Base-by-base conservation (phyloP, 805 yeast genomes). In the Spathaspora gorwiae region DNA sequence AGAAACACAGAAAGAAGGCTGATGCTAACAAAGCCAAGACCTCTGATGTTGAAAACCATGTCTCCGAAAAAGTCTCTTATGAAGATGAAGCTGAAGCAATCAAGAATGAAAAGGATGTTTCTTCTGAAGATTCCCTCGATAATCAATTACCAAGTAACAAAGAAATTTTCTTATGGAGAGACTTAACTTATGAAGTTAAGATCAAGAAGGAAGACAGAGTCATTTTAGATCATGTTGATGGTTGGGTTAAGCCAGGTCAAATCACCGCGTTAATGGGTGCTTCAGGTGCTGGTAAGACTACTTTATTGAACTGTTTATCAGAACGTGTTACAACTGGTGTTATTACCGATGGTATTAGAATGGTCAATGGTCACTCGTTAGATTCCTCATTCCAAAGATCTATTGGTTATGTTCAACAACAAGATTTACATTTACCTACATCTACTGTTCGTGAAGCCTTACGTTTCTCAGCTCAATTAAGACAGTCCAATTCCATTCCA, bases 201-300 rank as follows among this genome's bases (percentile, higher is more conserved):
- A 62, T 66, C 36, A 67, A 68, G 45, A 49, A 60, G n/a, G 72
- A 64, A 47, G 65, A 66, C 13, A 56, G 72, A 48, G 57, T 59
- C 15, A 60, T 77, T 48, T 63, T 80, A 56, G 56, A 68, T 49
- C 62, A 59, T 37, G 65, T 68, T 33, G 70, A 64, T 55, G 92
- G 92, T 41, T 85, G 81, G 72, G 88, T 84, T 45, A 81, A 81
- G 57, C 92, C 92, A 19, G 92, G 92, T 56, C 84, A 86, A 47
- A 71, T 85, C 64, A 84, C 90, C 37, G 92, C 92, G 5, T 71
- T 85, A 47, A 84, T 85, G 90, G 94, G 94, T 57, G 86, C 84
- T 44, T 85, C 92, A 33, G 94, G 94, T 69, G 94, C 94, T 39
- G 94, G 94, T 70, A 85, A 85, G 58, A 85, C 94, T 26, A 86